phyloP scores from a whole-genome alignment of 2,329 filamentous ascomycete species.

The Colletotrichum costaricense region DNA sequence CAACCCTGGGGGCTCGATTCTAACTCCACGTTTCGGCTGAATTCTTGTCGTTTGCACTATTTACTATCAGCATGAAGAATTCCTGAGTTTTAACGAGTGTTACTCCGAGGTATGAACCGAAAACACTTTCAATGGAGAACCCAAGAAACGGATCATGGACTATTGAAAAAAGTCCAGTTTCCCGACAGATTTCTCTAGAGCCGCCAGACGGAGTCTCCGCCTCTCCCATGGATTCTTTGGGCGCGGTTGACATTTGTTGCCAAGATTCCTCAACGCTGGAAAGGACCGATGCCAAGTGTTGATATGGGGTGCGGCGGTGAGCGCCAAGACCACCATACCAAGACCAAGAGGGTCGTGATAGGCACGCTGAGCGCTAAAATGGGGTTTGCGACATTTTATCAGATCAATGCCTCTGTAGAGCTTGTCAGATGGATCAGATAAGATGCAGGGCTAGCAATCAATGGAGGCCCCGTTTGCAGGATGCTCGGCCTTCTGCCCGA shows the following conservation, averaged over 20 bases:
- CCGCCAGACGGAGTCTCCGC: background rate
- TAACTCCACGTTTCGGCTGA: too few relatives aligned
- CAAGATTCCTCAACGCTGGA: background rate
- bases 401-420: background rate
- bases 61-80: too few relatives aligned
- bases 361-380: background rate
- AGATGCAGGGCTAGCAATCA: background rate
- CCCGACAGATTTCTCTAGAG: background rate
- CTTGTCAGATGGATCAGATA: conserved; percentile 16
- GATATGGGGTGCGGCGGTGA: background rate
- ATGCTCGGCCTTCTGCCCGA: conserved; percentile 6
- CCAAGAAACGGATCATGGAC: background rate
- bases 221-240: background rate
- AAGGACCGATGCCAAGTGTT: background rate
- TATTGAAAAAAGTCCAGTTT: background rate
- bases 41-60: too few relatives aligned
- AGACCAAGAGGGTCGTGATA: background rate
- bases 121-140: background rate
- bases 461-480: background rate
- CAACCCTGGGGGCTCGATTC: too few relatives aligned
- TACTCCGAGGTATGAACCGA: background rate
- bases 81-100: background rate
- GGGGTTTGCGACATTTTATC: conserved; percentile 15
- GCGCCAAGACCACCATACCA: background rate
- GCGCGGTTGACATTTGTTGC: background rate